Evolutionary conservation across 805 yeast genomes (phyloP).

Genomic region (Myxozyma nipponensis): DNA sequence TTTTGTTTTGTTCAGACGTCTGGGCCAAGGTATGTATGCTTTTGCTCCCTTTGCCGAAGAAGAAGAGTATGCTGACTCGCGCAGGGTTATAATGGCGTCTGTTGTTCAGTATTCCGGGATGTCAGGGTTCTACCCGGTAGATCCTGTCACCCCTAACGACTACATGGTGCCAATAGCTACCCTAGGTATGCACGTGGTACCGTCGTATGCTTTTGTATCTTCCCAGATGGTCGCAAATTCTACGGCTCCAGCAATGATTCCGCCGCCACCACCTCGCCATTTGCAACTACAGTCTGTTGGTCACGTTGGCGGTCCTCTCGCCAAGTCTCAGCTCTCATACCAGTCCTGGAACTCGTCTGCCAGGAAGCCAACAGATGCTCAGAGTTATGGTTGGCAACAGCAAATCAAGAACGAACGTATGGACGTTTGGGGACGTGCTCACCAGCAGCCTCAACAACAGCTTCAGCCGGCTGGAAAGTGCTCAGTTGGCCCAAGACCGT

Average conservation of each 20-base stretch:
- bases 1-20: too few relatives aligned
- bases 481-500: neutral
- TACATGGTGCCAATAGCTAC: slow-evolving; percentile 5
- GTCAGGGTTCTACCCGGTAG: slow-evolving; percentile 9
- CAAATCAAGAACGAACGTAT: neutral
- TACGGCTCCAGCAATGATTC: slow-evolving; percentile 1
- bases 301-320: neutral
- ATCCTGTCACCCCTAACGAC: slow-evolving; percentile 14
- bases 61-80: too few relatives aligned
- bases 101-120: slow-evolving; percentile 4
- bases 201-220: neutral
- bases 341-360: neutral
- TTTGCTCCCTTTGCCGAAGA: too few relatives aligned
- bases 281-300: neutral
- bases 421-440: neutral
- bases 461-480: neutral
- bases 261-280: neutral
- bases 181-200: slow-evolving; percentile 5
- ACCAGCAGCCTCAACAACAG: neutral
- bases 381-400: neutral
- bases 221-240: too few relatives aligned
- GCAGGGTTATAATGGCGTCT: slow-evolving; percentile 7
- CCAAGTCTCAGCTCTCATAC: neutral
- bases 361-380: neutral
- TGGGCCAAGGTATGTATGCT: too few relatives aligned